Evolutionary conservation across 2,329 filamentous ascomycete species (phyloP).

Genomic region (Berkeleyomyces basicola): DNA sequence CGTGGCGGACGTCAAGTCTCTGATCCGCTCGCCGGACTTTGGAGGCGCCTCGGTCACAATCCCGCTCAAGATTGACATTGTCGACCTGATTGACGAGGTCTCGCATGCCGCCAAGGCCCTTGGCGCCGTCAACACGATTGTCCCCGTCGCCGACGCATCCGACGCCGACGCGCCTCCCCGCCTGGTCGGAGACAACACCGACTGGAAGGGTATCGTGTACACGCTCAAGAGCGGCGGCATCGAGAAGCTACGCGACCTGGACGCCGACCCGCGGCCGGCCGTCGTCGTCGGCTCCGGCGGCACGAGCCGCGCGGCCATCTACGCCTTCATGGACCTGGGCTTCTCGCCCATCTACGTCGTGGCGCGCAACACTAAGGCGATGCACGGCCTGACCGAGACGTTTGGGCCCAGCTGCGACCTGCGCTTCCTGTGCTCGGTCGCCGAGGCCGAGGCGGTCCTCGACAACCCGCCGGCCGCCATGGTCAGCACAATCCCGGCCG

Average conservation of each 20-base stretch:
- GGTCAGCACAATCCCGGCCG: slow-evolving; percentile 81
- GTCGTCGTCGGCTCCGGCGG: slow-evolving; percentile 85
- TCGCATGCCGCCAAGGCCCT: slow-evolving; percentile 66
- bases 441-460: slow-evolving; percentile 24
- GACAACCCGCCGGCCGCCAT: slow-evolving; percentile 47
- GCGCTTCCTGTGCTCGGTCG: slow-evolving; percentile 35
- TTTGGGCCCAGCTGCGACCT: slow-evolving; percentile 64
- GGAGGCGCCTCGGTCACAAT: slow-evolving; percentile 94
- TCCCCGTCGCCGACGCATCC: slow-evolving; percentile 32
- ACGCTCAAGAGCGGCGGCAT: slow-evolving; percentile 56
- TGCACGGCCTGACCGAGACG: slow-evolving; percentile 46
- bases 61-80: slow-evolving; percentile 79
- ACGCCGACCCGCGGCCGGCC: slow-evolving; percentile 29
- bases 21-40: slow-evolving; percentile 58
- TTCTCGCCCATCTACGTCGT: slow-evolving; percentile 78
- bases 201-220: slow-evolving; percentile 83
- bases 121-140: slow-evolving; percentile 87
- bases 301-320: slow-evolving; percentile 81
- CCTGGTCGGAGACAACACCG: slow-evolving; percentile 77
- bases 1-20: slow-evolving; percentile 39
- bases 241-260: slow-evolving; percentile 19
- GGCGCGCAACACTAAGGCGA: slow-evolving; percentile 56
- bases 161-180: slow-evolving; percentile 20
- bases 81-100: slow-evolving; percentile 62
- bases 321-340: slow-evolving; percentile 66